phyloP scores from a whole-genome alignment of 2,329 filamentous ascomycete genomes.

The Aspergillus felis region DNA sequence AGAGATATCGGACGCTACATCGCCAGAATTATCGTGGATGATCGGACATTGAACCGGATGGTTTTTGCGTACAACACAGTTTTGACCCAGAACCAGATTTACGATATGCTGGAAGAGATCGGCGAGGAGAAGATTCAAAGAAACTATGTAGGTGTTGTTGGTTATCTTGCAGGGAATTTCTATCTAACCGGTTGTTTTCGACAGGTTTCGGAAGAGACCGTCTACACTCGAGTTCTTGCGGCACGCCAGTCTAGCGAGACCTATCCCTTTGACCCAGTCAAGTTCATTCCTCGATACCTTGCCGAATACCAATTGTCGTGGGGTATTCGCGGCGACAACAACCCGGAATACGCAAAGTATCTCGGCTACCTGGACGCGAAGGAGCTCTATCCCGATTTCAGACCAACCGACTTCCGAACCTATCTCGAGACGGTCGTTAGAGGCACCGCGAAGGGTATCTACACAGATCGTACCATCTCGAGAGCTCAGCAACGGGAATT shows the following conservation, averaged over 20 bases:
- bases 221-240: slow-evolving; percentile 31
- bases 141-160: slow-evolving; percentile 31
- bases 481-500: slow-evolving; percentile 35
- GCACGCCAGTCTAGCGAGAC: slow-evolving; percentile 33
- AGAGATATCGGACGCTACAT: slow-evolving; percentile 53
- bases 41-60: slow-evolving; percentile 51
- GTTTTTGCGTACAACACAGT: slow-evolving; percentile 50
- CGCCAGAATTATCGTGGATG: slow-evolving; percentile 50
- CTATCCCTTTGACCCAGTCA: slow-evolving; percentile 35
- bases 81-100: slow-evolving; percentile 46
- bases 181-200: not conserved
- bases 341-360: slow-evolving; percentile 50
- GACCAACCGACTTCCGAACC: slow-evolving; percentile 36
- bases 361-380: slow-evolving; percentile 52
- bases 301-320: slow-evolving; percentile 46
- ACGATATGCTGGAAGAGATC: slow-evolving; percentile 44
- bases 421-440: slow-evolving; percentile 41
- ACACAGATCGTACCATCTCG: slow-evolving; percentile 34
- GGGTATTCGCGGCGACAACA: slow-evolving; percentile 52
- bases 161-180: not conserved
- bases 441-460: slow-evolving; percentile 38
- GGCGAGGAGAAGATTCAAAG: slow-evolving; percentile 47
- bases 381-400: slow-evolving; percentile 53
- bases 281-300: slow-evolving; percentile 33
- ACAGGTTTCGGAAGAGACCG: slow-evolving; percentile 33